Conservation (phyloP, 169 alveolate genomes). For the Prorocentrum cordatum region DNA sequence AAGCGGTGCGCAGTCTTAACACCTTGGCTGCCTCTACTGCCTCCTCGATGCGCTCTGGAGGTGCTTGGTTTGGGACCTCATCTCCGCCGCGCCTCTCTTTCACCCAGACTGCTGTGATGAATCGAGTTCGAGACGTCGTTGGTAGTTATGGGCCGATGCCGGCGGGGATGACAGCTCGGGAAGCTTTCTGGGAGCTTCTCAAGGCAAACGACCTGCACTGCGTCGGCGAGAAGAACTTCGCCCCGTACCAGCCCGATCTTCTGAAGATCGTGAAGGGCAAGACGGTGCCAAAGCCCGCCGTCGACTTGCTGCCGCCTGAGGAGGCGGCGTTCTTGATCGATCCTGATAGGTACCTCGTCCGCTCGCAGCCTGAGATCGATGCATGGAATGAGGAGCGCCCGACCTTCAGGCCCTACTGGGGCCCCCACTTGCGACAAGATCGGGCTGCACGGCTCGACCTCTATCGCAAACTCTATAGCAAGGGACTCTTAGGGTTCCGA, state of each 20-base stretch:
- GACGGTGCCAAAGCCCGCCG: conserved; percentile 2
- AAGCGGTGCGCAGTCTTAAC: too few relatives aligned
- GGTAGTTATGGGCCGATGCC: too few relatives aligned
- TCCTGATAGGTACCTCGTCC: background rate
- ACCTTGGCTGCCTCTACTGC: too few relatives aligned
- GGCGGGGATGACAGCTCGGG: background rate
- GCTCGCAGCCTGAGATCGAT: background rate
- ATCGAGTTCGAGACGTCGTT: too few relatives aligned
- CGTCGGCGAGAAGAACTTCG: background rate
- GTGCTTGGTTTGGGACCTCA: too few relatives aligned
- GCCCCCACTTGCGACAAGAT: background rate
- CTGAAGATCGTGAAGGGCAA: background rate
- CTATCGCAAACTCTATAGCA: background rate
- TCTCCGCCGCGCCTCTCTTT: too few relatives aligned
- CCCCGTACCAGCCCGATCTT: background rate
- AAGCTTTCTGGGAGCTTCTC: background rate
- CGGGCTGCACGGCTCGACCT: background rate
- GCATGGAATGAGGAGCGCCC: background rate
- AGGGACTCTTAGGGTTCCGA: background rate
- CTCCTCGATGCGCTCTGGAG: too few relatives aligned
- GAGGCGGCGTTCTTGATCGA: background rate
- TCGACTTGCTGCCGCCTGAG: background rate
- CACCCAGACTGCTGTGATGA: too few relatives aligned
- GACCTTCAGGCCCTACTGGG: conserved; percentile 2
- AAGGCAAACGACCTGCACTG: background rate